Percentiles rank a stretch among this genome's conserved stretches.
These are phyloP conservation scores for Mycena galericulata DNA, from an alignment of 768 basidiomycete genomes.

Conservation along the genomic window DNA sequence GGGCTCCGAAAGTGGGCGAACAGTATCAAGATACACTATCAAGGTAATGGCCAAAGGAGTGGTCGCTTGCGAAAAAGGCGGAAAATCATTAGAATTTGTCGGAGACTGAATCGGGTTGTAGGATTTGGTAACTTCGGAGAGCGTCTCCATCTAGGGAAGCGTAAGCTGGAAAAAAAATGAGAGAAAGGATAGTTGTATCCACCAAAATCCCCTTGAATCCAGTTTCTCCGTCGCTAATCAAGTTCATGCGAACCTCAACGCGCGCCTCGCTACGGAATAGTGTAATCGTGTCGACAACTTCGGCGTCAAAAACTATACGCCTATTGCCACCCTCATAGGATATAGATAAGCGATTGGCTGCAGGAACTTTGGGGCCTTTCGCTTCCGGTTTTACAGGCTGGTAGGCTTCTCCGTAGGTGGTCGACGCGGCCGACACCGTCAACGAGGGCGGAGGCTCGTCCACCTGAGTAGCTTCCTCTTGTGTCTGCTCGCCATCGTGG, in stretches of 20 bases:
- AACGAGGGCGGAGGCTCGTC: constrained; percentile 67
- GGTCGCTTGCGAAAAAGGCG: constrained; percentile 72
- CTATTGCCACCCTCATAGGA: constrained; percentile 92
- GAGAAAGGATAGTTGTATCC: constrained; percentile 39
- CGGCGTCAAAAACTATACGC: constrained; percentile 90
- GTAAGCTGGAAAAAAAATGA: constrained; percentile 21
- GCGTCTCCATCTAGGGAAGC: constrained; percentile 67
- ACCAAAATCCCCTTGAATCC: constrained; percentile 84
- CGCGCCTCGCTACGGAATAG: constrained; percentile 86
- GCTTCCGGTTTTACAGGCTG: constrained; percentile 47
- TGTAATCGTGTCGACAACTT: constrained; percentile 83
- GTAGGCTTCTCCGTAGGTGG: constrained; percentile 61
- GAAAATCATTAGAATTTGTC: constrained; percentile 63
- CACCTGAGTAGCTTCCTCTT: constrained; percentile 32
- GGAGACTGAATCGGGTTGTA: constrained; percentile 70
- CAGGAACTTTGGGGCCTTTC: constrained; percentile 64
- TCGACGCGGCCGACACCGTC: constrained; percentile 51
- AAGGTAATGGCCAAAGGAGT: constrained; percentile 72
- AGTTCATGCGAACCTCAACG: constrained; percentile 81
- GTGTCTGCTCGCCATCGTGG: constrained; percentile 27
- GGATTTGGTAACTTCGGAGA: constrained; percentile 57
- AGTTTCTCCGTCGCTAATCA: constrained; percentile 66
- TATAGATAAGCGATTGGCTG: constrained; percentile 91
- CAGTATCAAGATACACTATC: constrained; percentile 84
- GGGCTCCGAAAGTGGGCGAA: constrained; percentile 91